Percentiles rank a stretch among this genome's conserved stretches.
Evolutionary conservation across 2,329 filamentous ascomycete genomes (phyloP).

Genomic region (Aspergillus sp.): DNA sequence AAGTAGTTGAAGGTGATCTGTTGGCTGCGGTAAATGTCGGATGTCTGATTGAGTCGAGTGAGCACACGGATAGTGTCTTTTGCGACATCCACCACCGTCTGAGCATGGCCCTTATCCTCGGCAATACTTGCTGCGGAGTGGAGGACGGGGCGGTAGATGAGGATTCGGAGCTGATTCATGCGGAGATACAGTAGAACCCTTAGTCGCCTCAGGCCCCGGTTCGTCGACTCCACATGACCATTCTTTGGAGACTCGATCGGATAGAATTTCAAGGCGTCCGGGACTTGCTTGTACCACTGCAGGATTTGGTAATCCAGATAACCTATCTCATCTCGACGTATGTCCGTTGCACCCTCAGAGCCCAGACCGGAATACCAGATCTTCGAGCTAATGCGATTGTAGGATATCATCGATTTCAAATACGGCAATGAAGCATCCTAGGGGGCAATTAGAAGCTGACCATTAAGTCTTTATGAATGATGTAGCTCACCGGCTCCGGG

Average conservation of each 20-base stretch:
- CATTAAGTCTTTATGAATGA: neutral
- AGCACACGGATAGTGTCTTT: constrained; percentile 66
- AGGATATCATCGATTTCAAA: constrained; percentile 79
- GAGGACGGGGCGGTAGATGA: constrained; percentile 83
- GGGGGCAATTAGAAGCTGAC: neutral
- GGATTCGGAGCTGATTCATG: constrained; percentile 85
- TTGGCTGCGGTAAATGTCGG: constrained; percentile 64
- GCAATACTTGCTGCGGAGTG: constrained; percentile 83
- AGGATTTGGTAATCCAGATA: constrained; percentile 80
- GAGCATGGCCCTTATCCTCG: constrained; percentile 71
- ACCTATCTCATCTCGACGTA: constrained; percentile 74
- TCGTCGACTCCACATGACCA: constrained; percentile 52
- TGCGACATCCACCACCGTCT: constrained; percentile 66
- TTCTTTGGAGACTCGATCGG: constrained; percentile 53
- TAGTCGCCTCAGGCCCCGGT: constrained; percentile 70
- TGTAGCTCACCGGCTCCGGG: constrained; percentile 68
- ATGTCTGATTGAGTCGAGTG: constrained; percentile 62
- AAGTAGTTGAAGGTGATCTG: constrained; percentile 70
- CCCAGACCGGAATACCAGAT: constrained; percentile 81
- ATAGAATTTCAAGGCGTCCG: constrained; percentile 65
- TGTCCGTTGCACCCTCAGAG: constrained; percentile 65
- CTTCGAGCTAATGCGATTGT: constrained; percentile 79
- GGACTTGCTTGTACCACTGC: constrained; percentile 78
- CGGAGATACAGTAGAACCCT: constrained; percentile 83
- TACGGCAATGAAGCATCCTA: constrained; percentile 62